Base-by-base conservation (phyloP, 1,284 basidiomycete genomes). In the Ceratobasidium sp. region DNA sequence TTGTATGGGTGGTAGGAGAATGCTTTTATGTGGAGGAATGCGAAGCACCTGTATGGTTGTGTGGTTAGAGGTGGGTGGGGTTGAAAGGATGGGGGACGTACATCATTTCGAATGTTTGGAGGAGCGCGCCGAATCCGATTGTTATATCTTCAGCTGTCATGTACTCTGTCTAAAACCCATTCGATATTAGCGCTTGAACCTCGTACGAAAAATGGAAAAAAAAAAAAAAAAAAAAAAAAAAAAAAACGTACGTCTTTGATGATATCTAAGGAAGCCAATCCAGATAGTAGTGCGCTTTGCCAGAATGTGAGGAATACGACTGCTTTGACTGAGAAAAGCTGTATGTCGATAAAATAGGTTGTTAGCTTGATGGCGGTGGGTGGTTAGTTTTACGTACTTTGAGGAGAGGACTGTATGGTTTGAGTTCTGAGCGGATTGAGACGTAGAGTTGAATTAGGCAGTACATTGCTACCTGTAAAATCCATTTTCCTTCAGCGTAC, bases 261-360 rank as follows among this genome's bases (percentile, higher is more conserved):
- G 2, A 92, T 87, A 0, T 88, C 88, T 71, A 92, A 86, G 84
- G 89, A 86, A 54, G 87, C 88, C n/a, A 94, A 87, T 5, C 90
- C 79, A 2, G 90, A 89, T 20, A 94, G 86, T 57, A 90, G 86
- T 0, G 89, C 90, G 10, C 90, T 89, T 83, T 94, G 93, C 93
- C 93, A 94, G 82, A 95, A 94, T 15, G 92, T 93, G 52, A 94
- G 85, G 82, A 94, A 94, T 0, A 94, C 92, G 77, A 93, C 91
- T 75, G 92, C 90, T 83, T 94, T 94, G 82, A 93, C 86, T 7
- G 92, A 88, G 81, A 93, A 89, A n/a, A 93, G 82, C 71, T 75
- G 26, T 50, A 80, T 44, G 44, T 20, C 42, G 23, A 54, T 81
- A 33, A 33, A 4, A 33, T 4, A 33, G 33, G 33, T 33, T 1